Base-by-base conservation (phyloP, 1,284 basidiomycete species). In the Heterobasidion parviporum region DNA sequence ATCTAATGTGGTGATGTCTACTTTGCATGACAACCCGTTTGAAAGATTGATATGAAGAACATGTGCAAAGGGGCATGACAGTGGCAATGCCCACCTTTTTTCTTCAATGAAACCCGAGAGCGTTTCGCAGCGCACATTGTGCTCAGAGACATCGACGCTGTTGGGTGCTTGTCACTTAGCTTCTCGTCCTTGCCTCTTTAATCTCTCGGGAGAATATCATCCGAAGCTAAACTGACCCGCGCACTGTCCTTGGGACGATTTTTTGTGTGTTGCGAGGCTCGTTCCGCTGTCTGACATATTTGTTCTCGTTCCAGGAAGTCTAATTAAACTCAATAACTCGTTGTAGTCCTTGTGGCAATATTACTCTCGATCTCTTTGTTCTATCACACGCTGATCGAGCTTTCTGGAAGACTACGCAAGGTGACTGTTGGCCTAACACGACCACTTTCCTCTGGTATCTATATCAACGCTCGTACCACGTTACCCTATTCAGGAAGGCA, bases 281-380 rank as follows among this genome's bases (percentile, higher is more conserved):
- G 65, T 67, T 67, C 65, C 60, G 65, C 62, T 67, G 65, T 63
- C 65, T 56, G 56, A 67, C 63, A 67, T 55, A 8, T 33, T 12
- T 16, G 10, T 26, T 35, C 32, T 49, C 8, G 8, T 15, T 8
- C 8, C 16, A 20, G 47, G 26, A 26, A 26, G 26, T 26, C 4
- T 26, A 5, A 26, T 26, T 26, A 26, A 8, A 45, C n/a, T 45
- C 44, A 18, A 14, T 45, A 15, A 45, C 9, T 45, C 26, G 5
- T 6, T 26, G 4, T 26, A 26, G 26, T 26, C 26, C 26, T 26
- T 26, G 26, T 26, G 26, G 26, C 26, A 26, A 26, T 26, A 26
- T 26, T 26, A 26, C 26, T 26, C 26, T 26, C 26, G 26, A 26
- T 26, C 26, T 26, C 26, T 26, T 26, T 26, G 26, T 26, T 26